These are phyloP conservation scores for Coemansia sp. DNA, from an alignment of 192 early-diverging fungal species.

Conservation along the genomic window DNA sequence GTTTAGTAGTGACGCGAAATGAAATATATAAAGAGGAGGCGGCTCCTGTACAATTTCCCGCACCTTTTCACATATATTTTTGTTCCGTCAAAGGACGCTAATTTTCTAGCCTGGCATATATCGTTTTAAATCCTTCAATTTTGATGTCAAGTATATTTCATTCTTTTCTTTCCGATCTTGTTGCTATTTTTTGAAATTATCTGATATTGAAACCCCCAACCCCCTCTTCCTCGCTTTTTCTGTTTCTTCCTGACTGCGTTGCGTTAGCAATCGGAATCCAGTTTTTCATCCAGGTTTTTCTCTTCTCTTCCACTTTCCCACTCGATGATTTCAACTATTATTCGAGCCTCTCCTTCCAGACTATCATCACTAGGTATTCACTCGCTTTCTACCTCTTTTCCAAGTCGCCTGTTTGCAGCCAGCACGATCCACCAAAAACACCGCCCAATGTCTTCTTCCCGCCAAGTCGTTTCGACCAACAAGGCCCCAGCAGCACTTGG, in stretches of 20 bases:
- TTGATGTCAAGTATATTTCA: background rate
- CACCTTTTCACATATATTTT: background rate
- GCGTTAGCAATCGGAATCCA: background rate
- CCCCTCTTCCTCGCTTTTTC: background rate
- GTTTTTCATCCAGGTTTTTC: background rate
- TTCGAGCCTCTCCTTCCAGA: background rate
- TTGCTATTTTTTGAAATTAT: background rate
- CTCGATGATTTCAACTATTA: background rate
- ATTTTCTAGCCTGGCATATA: background rate
- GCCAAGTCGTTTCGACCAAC: constrained; percentile 58
- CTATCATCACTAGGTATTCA: background rate
- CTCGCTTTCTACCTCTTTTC: background rate
- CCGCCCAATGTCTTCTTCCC: constrained; percentile 23
- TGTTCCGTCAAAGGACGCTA: background rate
- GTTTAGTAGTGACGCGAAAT: background rate
- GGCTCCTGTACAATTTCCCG: background rate
- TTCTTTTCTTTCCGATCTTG: background rate
- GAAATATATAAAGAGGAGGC: background rate
- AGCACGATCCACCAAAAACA: background rate
- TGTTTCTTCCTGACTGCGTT: background rate
- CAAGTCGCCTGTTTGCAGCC: background rate
- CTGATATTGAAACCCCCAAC: background rate
- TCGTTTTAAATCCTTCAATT: background rate
- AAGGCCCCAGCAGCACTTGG: constrained; percentile 74
- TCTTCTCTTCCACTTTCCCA: background rate